phyloP scores from a whole-genome alignment of 208 protist species.

The Naegleria gruberi region DNA sequence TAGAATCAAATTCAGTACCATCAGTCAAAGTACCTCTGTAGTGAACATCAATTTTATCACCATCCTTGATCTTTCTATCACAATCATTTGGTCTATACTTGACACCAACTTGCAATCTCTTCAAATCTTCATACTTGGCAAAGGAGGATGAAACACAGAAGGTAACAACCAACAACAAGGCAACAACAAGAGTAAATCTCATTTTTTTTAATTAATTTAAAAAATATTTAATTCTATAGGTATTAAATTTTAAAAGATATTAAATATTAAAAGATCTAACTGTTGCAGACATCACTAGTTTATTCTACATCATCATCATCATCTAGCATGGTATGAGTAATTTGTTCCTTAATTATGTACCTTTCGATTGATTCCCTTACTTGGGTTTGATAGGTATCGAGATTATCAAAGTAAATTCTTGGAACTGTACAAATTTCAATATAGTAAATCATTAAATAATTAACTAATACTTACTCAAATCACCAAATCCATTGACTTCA shows the following conservation, averaged over 20 bases:
- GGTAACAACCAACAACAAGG: too few species aligned
- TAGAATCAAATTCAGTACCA: constrained; percentile 37
- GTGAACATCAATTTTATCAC: constrained; percentile 33
- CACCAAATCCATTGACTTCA: not conserved
- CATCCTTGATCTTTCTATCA: constrained; percentile 21
- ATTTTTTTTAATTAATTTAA: too few species aligned
- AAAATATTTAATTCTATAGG: too few species aligned
- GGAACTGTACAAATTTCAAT: not conserved
- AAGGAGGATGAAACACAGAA: not conserved
- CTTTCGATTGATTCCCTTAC: not conserved
- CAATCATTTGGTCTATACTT: constrained; percentile 1
- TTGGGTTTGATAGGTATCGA: not conserved
- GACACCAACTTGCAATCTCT: not conserved
- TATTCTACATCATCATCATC: too few species aligned
- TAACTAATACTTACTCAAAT: not conserved
- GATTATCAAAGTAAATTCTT: not conserved
- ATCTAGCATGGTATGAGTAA: too few species aligned
- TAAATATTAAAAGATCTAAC: too few species aligned
- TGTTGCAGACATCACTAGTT: too few species aligned
- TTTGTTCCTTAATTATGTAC: too few species aligned
- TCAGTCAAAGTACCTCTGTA: constrained; percentile 34
- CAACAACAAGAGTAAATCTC: too few species aligned
- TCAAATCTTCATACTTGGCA: constrained; percentile 17
- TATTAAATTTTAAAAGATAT: too few species aligned
- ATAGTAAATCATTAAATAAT: too few species aligned